Percentiles rank a stretch among this genome's conserved stretches.
phyloP scores from a whole-genome alignment of 192 early-diverging fungal genomes.

The Coemansia sp. region DNA sequence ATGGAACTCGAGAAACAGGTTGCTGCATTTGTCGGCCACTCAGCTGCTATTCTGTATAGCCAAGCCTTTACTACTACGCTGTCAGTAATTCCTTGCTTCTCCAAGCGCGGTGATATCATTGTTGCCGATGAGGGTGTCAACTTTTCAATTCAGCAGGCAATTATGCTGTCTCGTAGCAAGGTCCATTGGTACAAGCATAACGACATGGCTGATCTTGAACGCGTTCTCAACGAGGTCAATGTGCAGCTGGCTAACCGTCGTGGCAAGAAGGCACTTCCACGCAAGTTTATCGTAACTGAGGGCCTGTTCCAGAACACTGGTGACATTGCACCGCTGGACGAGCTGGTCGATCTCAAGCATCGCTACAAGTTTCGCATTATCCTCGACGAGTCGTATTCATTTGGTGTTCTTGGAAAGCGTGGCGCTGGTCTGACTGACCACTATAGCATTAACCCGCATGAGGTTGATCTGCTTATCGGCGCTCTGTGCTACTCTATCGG shows the following conservation, averaged over 20 bases:
- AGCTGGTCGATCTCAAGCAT: slow-evolving; percentile 85
- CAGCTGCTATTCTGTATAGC: slow-evolving; percentile 88
- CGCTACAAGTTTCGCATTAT: slow-evolving; percentile 96
- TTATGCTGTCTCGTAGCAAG: slow-evolving; percentile 84
- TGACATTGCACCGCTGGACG: slow-evolving; percentile 79
- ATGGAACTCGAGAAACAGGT: slow-evolving; percentile 87
- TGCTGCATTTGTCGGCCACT: slow-evolving; percentile 80
- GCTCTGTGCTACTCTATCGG: slow-evolving; percentile 77
- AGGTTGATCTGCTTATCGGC: slow-evolving; percentile 88
- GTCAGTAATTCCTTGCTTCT: slow-evolving; percentile 91
- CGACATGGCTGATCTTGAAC: slow-evolving; percentile 92
- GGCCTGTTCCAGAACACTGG: slow-evolving; percentile 86
- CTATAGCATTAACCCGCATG: slow-evolving; percentile 65
- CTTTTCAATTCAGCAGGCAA: slow-evolving; percentile 87
- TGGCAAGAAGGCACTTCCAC: slow-evolving; percentile 75
- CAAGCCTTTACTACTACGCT: slow-evolving; percentile 93
- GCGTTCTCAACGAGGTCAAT: slow-evolving; percentile 73
- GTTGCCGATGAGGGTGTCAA: slow-evolving; percentile 89
- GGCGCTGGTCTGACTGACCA: slow-evolving; percentile 90
- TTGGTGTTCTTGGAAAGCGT: slow-evolving; percentile 82
- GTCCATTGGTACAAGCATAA: slow-evolving; percentile 95
- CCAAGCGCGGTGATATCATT: slow-evolving; percentile 93
- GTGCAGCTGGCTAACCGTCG: slow-evolving; percentile 58
- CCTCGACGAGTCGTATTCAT: slow-evolving; percentile 86
- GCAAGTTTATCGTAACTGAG: slow-evolving; percentile 93